Conservation (phyloP, 305 asterid genomes). For the Fraxinus ornus region DNA sequence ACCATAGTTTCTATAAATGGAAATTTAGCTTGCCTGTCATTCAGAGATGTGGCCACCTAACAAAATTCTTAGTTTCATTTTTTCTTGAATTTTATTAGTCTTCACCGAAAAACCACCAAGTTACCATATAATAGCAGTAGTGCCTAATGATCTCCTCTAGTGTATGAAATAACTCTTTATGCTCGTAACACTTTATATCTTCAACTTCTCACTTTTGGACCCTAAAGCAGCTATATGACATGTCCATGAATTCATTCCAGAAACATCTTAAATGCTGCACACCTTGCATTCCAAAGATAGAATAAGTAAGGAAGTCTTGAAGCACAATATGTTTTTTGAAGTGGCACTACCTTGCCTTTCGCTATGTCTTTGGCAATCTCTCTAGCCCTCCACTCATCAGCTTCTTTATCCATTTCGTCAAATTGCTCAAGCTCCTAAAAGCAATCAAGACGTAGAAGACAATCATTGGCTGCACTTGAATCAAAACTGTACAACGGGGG, state of each 20-base stretch:
- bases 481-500: neutral
- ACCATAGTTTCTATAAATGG: neutral
- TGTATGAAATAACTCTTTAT: neutral
- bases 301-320: neutral
- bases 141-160: neutral
- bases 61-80: neutral
- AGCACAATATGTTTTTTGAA: conserved; percentile 4
- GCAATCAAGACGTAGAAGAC: conserved; percentile 16
- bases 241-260: conserved; percentile 8
- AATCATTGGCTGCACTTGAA: conserved; percentile 1
- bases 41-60: neutral
- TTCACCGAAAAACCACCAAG: neutral
- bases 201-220: conserved; percentile 5
- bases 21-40: neutral
- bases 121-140: neutral
- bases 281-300: neutral
- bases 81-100: neutral
- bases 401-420: conserved; percentile 69
- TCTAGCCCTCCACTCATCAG: conserved; percentile 92
- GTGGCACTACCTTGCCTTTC: conserved; percentile 59
- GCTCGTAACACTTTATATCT: neutral
- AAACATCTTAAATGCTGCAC: conserved; percentile 4
- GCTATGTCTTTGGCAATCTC: conserved; percentile 89
- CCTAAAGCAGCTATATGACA: neutral
- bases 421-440: conserved; percentile 64